A percentile compares a stretch with the other conserved stretches of the same genome.
phyloP scores from a whole-genome alignment of 1,284 basidiomycete species.

The Pseudozyma flocculosa region DNA sequence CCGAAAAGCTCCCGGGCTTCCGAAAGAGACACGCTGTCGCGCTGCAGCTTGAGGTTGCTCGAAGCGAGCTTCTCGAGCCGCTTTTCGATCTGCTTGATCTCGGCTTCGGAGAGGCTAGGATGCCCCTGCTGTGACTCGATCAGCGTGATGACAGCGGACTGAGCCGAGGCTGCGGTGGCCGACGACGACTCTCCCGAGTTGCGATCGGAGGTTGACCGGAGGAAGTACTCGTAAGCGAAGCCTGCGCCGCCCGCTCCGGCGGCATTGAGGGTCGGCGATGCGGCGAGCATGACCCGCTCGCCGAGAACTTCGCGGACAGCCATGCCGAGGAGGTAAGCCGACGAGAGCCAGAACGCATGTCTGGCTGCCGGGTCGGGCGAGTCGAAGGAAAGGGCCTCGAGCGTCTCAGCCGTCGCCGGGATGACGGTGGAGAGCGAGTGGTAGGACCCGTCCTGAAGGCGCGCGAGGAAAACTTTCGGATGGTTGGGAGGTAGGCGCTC shows the following conservation, averaged over 20 bases:
- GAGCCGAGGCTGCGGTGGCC: no score
- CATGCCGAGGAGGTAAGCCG: conserved; percentile 11
- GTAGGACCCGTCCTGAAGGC: neutral
- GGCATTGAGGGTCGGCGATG: conserved; percentile 2
- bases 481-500: neutral
- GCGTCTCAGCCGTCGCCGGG: neutral
- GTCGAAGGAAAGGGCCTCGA: conserved; percentile 4
- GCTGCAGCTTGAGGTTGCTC: conserved; percentile 1
- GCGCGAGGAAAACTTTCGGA: neutral
- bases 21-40: neutral
- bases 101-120: neutral
- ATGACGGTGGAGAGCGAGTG: neutral
- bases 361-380: conserved; percentile 3
- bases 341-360: conserved; percentile 21
- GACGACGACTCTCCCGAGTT: no score
- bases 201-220: no score
- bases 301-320: conserved; percentile 7
- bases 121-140: neutral
- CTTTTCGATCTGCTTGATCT: conserved; percentile 1
- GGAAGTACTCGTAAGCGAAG: conserved; percentile 11
- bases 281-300: neutral
- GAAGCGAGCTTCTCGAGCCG: neutral
- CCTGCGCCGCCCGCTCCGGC: conserved; percentile 3
- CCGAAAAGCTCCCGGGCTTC: conserved; percentile 2
- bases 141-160: neutral